A percentile compares a stretch with the other conserved stretches of the same genome.
Conservation (phyloP, 2,329 filamentous ascomycete species). For the Diaporthe nobilis region DNA sequence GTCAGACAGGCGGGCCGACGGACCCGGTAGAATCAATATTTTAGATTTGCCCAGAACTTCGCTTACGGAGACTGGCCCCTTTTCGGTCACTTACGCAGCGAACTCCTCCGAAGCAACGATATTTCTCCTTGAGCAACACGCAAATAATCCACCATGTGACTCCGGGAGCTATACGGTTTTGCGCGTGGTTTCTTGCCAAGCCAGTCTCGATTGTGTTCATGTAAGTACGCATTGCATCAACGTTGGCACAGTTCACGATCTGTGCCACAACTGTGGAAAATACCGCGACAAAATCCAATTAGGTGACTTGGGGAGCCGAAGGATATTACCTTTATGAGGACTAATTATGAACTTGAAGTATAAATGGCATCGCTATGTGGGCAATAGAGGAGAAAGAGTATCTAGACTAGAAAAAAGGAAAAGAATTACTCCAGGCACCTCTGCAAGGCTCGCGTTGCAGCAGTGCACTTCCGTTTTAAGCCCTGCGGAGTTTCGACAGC, state of each 20-base stretch:
- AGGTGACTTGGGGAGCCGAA: not conserved
- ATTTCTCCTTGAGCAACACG: not conserved
- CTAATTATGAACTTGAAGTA: not conserved
- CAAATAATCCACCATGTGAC: not conserved
- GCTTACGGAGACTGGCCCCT: not conserved
- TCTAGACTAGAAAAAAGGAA: not conserved
- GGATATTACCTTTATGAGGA: too few species aligned
- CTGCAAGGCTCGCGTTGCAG: not conserved
- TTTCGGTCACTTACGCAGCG: conserved; percentile 10
- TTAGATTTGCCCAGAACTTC: conserved; percentile 30
- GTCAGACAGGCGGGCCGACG: conserved; percentile 19
- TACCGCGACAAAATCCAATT: not conserved
- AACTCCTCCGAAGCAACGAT: conserved; percentile 3
- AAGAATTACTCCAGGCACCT: not conserved
- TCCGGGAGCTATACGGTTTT: not conserved
- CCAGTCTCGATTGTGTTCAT: not conserved
- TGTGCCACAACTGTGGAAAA: not conserved
- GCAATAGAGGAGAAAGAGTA: not conserved
- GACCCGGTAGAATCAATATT: not conserved
- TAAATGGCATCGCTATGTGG: not conserved
- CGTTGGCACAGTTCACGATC: too few species aligned
- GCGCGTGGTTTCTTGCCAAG: not conserved
- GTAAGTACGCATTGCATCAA: not conserved
- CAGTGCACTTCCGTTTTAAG: conserved; percentile 7
- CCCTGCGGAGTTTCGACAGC: conserved; percentile 8